Conservation (phyloP, 139 green algal species). For the Limnomonas spitsbergensis region DNA sequence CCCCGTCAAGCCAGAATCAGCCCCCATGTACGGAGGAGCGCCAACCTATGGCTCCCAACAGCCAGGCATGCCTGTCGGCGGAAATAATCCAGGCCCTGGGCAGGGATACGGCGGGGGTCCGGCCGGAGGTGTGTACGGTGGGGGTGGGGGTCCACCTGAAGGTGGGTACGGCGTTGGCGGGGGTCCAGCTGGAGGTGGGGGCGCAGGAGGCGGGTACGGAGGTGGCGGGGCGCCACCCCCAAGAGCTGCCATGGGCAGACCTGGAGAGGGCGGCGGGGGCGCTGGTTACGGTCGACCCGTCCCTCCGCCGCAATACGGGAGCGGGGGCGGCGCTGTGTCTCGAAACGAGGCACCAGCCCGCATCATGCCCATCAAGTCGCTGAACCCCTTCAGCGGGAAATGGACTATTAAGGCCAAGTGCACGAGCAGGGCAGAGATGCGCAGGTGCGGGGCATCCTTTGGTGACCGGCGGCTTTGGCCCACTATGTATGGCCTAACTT, state of each 20-base stretch:
- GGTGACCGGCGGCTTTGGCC: neutral
- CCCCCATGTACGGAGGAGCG: too few species aligned
- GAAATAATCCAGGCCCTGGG: too few species aligned
- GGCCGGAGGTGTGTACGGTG: too few species aligned
- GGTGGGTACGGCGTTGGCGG: too few species aligned
- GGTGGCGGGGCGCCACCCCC: slow-evolving; percentile 21
- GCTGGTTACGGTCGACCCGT: slow-evolving; percentile 20
- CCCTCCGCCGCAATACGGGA: slow-evolving; percentile 30
- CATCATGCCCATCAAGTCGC: slow-evolving; percentile 79
- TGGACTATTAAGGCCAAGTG: slow-evolving; percentile 90
- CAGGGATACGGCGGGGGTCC: too few species aligned
- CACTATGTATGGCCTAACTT: too few species aligned
- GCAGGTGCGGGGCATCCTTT: neutral
- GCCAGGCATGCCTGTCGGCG: too few species aligned
- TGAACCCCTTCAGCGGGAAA: slow-evolving; percentile 91
- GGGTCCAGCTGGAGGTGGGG: slow-evolving; percentile 17
- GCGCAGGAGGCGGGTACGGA: neutral
- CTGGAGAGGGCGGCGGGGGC: too few species aligned
- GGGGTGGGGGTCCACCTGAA: too few species aligned
- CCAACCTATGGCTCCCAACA: too few species aligned
- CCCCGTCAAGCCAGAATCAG: too few species aligned
- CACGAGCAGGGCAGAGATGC: slow-evolving; percentile 19
- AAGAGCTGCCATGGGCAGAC: too few species aligned
- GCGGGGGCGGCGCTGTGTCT: slow-evolving; percentile 35
- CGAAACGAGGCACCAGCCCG: slow-evolving; percentile 54